Evolutionary conservation across 306 rosid species (phyloP).

Genomic region (Carpinus fangiana): DNA sequence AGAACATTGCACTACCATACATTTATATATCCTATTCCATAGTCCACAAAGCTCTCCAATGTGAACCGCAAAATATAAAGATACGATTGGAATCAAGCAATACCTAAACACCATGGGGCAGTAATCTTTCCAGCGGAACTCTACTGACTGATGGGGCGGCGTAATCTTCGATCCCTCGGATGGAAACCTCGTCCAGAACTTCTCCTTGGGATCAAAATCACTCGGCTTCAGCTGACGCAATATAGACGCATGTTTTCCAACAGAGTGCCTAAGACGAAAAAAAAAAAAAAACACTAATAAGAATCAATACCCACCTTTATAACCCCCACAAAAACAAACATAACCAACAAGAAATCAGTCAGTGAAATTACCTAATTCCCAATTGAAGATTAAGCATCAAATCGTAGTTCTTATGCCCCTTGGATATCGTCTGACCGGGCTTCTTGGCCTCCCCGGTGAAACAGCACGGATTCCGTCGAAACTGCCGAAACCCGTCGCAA

Average conservation of each 20-base stretch:
- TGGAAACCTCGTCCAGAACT: constrained; percentile 97
- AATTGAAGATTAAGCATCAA: constrained; percentile 92
- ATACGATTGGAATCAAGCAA: constrained; percentile 1
- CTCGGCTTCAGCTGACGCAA: constrained; percentile 46
- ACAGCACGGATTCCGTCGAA: constrained; percentile 52
- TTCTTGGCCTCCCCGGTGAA: constrained; percentile 68
- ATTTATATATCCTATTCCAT: not conserved
- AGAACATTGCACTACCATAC: not conserved
- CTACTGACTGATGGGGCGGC: constrained; percentile 87
- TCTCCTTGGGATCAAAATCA: constrained; percentile 87
- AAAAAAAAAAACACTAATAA: not conserved
- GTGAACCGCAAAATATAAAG: not conserved
- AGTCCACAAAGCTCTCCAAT: not conserved
- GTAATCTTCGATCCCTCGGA: constrained; percentile 84
- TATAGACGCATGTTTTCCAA: constrained; percentile 75
- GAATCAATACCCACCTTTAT: constrained; percentile 13
- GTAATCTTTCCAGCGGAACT: constrained; percentile 96
- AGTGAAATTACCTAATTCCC: constrained; percentile 67
- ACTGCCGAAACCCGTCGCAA: constrained; percentile 39
- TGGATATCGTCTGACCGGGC: constrained; percentile 72
- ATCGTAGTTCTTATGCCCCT: constrained; percentile 91
- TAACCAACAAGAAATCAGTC: not conserved
- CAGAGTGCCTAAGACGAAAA: not conserved
- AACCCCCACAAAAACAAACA: constrained; percentile 4
- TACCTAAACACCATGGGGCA: constrained; percentile 98